Base-by-base conservation (phyloP, 1,284 basidiomycete genomes). In the Leccinum griseonigrum region DNA sequence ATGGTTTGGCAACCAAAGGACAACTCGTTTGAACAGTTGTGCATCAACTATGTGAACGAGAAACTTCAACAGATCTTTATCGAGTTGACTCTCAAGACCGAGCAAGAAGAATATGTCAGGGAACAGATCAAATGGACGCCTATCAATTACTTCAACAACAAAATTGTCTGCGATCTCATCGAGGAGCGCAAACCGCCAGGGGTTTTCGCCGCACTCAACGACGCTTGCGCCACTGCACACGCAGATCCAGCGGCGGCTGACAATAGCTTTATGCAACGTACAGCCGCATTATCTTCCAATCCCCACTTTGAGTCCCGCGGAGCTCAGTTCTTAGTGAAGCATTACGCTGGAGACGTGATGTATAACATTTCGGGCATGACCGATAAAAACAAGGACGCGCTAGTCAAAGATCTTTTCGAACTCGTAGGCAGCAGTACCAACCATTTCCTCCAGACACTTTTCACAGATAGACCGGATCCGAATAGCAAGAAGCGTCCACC, bases 11-110 rank as follows among this genome's bases (percentile, higher is more conserved):
- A 60, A 72, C 92, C 48, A 55, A 71, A 95, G 88, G 92, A 98
- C 76, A 99, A 99, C 79, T 97, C 95, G 7, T 98, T 98, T 74
- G 97, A 98, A 74, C 95, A 99, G 78, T 86, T 99, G 22, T 99
- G 97, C 81, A 99, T 99, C 85, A 99, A 99, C 81, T 99, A 99
- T 72, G 97, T 99, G 80, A 99, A 99, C 83, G 97, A 99, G 78
- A 98, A 98, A 78, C 85, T 95, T 9, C 96, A 98, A 70, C 97
- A 99, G 75, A 98, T 99, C 74, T 99, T 99, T 78, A 99, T 99
- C 73, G 96, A 99, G 76, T 83, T 99, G 56, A 99, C 97, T 0
- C 83, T 99, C 70, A 99, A 99, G 82, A 95, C 96, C 13, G 97
- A 99, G 75, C 97, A 99, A 77, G 97, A 99, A 75, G 97, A 99